Conservation (phyloP, 345 rosid genomes). For the Draba incana region DNA sequence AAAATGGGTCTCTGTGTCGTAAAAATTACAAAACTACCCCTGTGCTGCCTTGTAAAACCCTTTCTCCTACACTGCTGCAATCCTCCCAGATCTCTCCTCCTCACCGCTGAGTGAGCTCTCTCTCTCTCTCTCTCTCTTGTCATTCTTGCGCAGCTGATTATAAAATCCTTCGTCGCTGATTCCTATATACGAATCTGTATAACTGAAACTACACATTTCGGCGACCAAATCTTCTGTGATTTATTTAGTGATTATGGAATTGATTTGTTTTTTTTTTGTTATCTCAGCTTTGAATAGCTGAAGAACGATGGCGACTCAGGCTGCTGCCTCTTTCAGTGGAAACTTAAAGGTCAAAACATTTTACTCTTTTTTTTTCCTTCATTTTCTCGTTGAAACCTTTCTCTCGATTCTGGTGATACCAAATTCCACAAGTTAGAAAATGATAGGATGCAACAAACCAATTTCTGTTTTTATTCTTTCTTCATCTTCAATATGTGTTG, state of each 20-base stretch:
- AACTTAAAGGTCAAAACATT: slow-evolving; percentile 30
- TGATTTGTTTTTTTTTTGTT: neutral
- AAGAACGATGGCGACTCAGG: slow-evolving; percentile 40
- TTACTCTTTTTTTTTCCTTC: neutral
- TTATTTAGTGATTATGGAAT: no score
- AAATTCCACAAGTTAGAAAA: neutral
- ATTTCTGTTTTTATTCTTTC: neutral
- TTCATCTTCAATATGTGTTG: neutral
- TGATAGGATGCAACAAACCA: slow-evolving; percentile 3
- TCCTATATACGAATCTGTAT: neutral
- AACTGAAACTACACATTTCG: neutral
- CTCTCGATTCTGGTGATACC: neutral
- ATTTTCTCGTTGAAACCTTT: neutral
- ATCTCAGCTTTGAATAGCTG: neutral
- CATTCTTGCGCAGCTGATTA: neutral
- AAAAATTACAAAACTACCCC: slow-evolving; percentile 4
- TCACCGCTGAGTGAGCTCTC: neutral
- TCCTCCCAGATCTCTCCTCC: slow-evolving; percentile 13
- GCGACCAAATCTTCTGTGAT: neutral
- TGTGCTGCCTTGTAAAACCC: slow-evolving; percentile 21
- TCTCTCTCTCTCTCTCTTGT: neutral
- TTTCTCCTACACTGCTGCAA: neutral
- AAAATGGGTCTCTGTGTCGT: neutral
- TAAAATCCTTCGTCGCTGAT: no score
- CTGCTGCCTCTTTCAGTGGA: slow-evolving; percentile 41